Base-by-base conservation (phyloP, 2,329 filamentous ascomycete genomes). In the Talaromyces marneffei region DNA sequence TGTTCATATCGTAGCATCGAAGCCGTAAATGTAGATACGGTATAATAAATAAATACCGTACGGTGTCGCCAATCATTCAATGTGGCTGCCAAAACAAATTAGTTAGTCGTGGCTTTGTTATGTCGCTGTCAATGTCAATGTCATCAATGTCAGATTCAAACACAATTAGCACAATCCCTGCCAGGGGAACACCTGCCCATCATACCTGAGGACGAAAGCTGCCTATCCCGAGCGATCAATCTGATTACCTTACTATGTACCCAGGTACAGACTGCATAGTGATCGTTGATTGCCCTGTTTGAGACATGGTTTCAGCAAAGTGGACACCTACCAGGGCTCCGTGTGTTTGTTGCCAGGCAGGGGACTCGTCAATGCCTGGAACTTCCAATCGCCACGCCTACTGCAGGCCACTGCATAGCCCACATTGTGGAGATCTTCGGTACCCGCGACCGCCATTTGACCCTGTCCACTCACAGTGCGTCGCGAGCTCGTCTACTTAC, bases 401-500 rank as follows among this genome's bases (percentile, higher is more conserved):
- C 35, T 33, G 35, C 31, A 29, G 54, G 50, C 37, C 37, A 57
- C 53, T 29, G 39, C 56, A 53, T 50, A 55, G 57, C 62, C 60
- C 59, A 59, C 23, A 37, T 67, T 61, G 67, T 68, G 68, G 66
- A 60, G 60, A 59, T 62, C 48, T 33, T 48, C 55, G 18, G 46
- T 59, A 31, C 46, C 50, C 33, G 57, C 57, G 57, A 63, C 61
- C 61, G 67, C 65, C 65, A 64, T 65, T 64, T 65, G 39, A n/a
- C 42, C 53, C 60, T 64, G 63, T 55, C 57, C 46, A 40, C 57
- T 56, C 59, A 63, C 18, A 14, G 31, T 9, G 29, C 31, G 2
- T n/a, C n/a, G 33, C 12, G 16, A 20, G 25, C 52, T 39, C 52
- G 52, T 39, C 52, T 54, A 31, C 12, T 27, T 25, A 5, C 44